Base-by-base conservation (phyloP, 164 flowering plant species). In the Magnolia changhungtana region DNA sequence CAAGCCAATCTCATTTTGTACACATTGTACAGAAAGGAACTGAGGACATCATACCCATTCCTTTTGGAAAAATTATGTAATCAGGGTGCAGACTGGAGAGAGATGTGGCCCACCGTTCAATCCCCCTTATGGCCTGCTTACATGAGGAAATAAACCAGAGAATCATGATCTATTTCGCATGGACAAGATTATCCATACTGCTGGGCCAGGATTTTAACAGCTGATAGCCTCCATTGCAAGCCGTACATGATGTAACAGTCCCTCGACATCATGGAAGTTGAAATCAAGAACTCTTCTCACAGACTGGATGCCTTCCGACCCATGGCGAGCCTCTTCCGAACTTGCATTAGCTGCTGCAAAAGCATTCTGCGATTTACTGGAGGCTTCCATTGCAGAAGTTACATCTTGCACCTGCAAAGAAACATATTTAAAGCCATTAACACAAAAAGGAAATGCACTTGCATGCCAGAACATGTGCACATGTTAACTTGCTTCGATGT, bases 381-480 rank as follows among this genome's bases (percentile, higher is more conserved):
- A 80, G 59, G 97, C 96, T 55, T 93, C 97, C 92, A 95, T 90
- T 64, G 96, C 98, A 81, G 67, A 82, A 82, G 77, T 82, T 51
- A 86, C 86, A 72, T 90, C 89, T 76, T 87, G 82, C 68, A 87
- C 82, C 98, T 95, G 90, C 83, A 89, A 82, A 75, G 4, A 68
- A 11, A 55, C 61, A 55, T 55, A 55, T 55, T 55, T 16, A 55
- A 55, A 16, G 10, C 18, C 13, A 16, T 66, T 66, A 23, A 23
- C 69, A 7, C 19, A 66, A 66, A 66, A 66, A 13, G 29, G 68
- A 24, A 66, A 63, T 18, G 20, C 8, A 66, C 13, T 66, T 66
- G 37, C 69, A 66, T 21, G 69, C 31, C 45, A 3, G 45, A 37
- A 37, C 45, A 37, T 37, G 45, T 37, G 45, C 45, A 37, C 0